Conservation (phyloP, 2,329 filamentous ascomycete genomes). For the Talaromyces marneffei region DNA sequence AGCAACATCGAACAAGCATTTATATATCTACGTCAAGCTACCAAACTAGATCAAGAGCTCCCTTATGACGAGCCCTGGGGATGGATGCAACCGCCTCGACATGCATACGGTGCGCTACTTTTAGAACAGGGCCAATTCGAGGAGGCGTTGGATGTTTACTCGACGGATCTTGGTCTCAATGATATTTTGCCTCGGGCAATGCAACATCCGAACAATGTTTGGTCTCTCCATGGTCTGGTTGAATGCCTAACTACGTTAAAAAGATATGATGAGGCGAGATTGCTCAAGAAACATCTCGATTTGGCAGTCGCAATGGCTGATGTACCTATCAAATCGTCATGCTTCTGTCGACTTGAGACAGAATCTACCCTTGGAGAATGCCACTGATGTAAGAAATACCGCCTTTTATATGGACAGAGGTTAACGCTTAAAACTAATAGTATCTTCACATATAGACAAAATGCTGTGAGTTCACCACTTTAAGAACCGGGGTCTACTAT, state of each 20-base stretch:
- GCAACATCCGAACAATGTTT: slow-evolving; percentile 64
- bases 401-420: too few relatives aligned
- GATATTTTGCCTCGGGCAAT: slow-evolving; percentile 54
- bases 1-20: slow-evolving; percentile 54
- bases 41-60: slow-evolving; percentile 53
- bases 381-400: not conserved
- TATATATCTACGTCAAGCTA: slow-evolving; percentile 48
- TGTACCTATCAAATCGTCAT: slow-evolving; percentile 51
- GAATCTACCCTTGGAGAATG: not conserved
- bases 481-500: not conserved
- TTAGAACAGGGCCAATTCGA: slow-evolving; percentile 54
- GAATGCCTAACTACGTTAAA: slow-evolving; percentile 57
- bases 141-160: slow-evolving; percentile 50
- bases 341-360: slow-evolving; percentile 43
- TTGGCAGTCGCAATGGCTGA: slow-evolving; percentile 51
- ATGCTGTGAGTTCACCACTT: not conserved
- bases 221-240: slow-evolving; percentile 63
- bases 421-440: too few relatives aligned
- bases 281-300: slow-evolving; percentile 44
- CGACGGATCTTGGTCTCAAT: slow-evolving; percentile 52
- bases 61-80: slow-evolving; percentile 64
- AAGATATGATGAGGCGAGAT: slow-evolving; percentile 37
- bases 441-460: too few relatives aligned
- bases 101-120: slow-evolving; percentile 59
- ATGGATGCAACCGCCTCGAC: slow-evolving; percentile 64